These are phyloP conservation scores for Juncus inflexus DNA, from an alignment of 176 grass and related monocot genomes.

Conservation along the genomic window DNA sequence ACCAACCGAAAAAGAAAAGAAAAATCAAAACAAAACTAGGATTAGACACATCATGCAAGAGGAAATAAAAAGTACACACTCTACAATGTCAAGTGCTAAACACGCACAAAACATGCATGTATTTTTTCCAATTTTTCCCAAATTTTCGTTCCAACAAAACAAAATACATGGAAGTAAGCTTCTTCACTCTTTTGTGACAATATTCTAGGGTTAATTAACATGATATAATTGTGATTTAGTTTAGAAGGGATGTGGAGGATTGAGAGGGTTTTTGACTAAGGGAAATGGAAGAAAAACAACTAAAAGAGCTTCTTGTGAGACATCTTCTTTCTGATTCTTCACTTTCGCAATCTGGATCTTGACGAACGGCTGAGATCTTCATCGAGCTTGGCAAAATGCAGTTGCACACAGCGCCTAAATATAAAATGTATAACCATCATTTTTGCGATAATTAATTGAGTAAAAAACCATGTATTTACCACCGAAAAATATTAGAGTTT, in stretches of 20 bases:
- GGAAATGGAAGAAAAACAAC: conserved; percentile 88
- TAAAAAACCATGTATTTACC: too few species aligned
- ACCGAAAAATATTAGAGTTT: too few species aligned
- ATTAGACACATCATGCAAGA: conserved; percentile 18
- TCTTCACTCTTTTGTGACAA: background rate
- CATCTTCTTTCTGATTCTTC: conserved; percentile 72
- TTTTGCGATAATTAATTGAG: too few species aligned
- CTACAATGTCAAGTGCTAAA: background rate
- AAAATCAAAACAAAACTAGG: conserved; percentile 15
- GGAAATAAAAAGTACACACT: background rate
- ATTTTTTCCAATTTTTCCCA: background rate
- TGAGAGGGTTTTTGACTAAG: conserved; percentile 50
- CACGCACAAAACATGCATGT: conserved; percentile 23
- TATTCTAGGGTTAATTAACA: conserved; percentile 5
- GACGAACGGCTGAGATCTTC: conserved; percentile 66
- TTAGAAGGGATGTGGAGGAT: conserved; percentile 53
- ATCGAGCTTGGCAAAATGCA: conserved; percentile 78
- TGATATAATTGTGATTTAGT: conserved; percentile 1
- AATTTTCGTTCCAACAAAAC: background rate
- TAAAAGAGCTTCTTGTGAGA: conserved; percentile 53
- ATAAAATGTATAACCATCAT: background rate
- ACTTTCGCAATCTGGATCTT: conserved; percentile 56
- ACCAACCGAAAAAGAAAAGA: conserved; percentile 14
- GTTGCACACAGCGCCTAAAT: conserved; percentile 81
- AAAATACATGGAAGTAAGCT: background rate